phyloP scores from a whole-genome alignment of 768 basidiomycete species.

The Podaxis sp. region DNA sequence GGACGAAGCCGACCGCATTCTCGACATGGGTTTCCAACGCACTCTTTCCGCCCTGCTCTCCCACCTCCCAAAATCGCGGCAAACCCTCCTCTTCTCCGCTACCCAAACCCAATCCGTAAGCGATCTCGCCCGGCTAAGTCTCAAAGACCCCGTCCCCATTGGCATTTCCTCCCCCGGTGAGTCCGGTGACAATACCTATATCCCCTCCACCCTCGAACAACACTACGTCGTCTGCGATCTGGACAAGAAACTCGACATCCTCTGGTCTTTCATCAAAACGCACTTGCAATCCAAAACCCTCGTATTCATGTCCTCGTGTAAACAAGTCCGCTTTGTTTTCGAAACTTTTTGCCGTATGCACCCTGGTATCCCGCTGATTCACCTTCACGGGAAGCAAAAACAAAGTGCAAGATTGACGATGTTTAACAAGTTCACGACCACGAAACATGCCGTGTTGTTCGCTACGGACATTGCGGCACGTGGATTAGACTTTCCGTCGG shows the following conservation, averaged over 20 bases:
- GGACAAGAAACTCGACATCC: slow-evolving; percentile 84
- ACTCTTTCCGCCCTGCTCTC: slow-evolving; percentile 89
- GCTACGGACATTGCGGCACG: slow-evolving; percentile 97
- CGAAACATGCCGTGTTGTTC: slow-evolving; percentile 82
- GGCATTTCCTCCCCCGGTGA: slow-evolving; percentile 54
- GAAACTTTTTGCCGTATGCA: slow-evolving; percentile 96
- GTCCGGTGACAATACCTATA: slow-evolving; percentile 39
- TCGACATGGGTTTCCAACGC: slow-evolving; percentile 93
- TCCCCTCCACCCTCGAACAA: slow-evolving; percentile 81
- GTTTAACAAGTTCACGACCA: slow-evolving; percentile 81
- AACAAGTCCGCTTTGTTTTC: slow-evolving; percentile 95
- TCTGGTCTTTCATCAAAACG: slow-evolving; percentile 94
- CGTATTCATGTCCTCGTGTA: slow-evolving; percentile 93
- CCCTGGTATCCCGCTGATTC: slow-evolving; percentile 89
- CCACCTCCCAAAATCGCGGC: slow-evolving; percentile 87
- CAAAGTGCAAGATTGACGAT: slow-evolving; percentile 83
- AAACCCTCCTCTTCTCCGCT: slow-evolving; percentile 95
- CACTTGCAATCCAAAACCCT: slow-evolving; percentile 90
- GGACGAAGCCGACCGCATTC: slow-evolving; percentile 94
- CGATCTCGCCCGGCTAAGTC: slow-evolving; percentile 86
- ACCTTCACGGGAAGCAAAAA: slow-evolving; percentile 96
- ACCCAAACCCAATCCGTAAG: slow-evolving; percentile 90
- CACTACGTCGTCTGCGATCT: slow-evolving; percentile 83
- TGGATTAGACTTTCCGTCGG: slow-evolving; percentile 92
- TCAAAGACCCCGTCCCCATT: slow-evolving; percentile 77